phyloP scores from a whole-genome alignment of 225 moss, liverwort and hornwort species.

The Thuidium tamariscinum region DNA sequence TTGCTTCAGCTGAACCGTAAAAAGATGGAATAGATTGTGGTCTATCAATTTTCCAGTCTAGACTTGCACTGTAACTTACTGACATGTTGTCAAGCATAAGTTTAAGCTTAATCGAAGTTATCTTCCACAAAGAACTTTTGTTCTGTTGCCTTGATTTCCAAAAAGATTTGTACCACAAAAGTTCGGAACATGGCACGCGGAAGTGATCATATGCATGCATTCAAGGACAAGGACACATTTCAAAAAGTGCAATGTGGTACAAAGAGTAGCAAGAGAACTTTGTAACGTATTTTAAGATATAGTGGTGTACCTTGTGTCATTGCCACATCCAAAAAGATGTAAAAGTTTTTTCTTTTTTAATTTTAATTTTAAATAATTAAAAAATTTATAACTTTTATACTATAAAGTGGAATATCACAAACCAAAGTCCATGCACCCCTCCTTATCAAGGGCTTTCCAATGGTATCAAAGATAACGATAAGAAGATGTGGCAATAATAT shows the following conservation, averaged over 20 bases:
- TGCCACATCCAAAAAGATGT: neutral
- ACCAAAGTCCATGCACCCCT: too few relatives aligned
- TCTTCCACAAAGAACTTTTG: neutral
- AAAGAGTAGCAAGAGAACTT: neutral
- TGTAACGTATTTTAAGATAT: neutral
- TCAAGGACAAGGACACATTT: neutral
- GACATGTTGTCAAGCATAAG: fast-evolving
- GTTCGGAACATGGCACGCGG: too few relatives aligned
- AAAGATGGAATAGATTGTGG: neutral
- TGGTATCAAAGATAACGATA: too few relatives aligned
- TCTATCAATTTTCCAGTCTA: neutral
- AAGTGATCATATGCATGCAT: neutral
- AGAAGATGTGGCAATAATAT: too few relatives aligned
- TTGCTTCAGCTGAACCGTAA: neutral
- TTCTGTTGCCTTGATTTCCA: neutral
- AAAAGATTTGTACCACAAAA: fast-evolving
- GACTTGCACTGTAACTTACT: neutral
- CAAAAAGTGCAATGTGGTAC: neutral
- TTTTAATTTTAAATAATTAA: too few relatives aligned
- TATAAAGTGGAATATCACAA: too few relatives aligned
- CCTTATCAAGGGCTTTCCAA: too few relatives aligned
- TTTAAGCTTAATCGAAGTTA: too few relatives aligned
- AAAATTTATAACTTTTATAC: too few relatives aligned
- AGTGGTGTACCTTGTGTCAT: too few relatives aligned
- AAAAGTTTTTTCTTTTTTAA: too few relatives aligned